Conservation (phyloP, 305 asterid genomes). For the Fraxinus floribunda region DNA sequence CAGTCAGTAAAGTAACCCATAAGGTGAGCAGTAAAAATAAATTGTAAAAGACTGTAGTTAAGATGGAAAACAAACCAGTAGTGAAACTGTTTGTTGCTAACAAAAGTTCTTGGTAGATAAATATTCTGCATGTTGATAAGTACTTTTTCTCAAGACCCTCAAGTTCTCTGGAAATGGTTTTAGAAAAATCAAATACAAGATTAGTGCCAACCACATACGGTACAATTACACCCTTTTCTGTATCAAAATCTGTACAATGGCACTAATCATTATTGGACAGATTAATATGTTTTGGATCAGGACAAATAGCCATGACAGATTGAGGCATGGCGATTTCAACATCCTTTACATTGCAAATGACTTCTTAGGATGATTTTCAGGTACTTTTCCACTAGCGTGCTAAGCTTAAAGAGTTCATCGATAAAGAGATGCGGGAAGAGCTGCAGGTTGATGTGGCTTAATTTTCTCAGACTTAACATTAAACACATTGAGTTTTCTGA, state of each 20-base stretch:
- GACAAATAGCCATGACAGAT: constrained; percentile 60
- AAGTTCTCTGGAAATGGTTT: constrained; percentile 44
- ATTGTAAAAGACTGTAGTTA: too few species aligned
- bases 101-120: constrained; percentile 66
- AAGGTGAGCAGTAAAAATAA: too few species aligned
- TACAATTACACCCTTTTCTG: constrained; percentile 43
- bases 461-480: constrained; percentile 46
- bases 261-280: constrained; percentile 33
- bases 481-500: constrained; percentile 50
- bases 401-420: too few species aligned
- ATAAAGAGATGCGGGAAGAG: neutral
- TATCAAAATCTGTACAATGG: constrained; percentile 30
- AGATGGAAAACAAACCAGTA: too few species aligned
- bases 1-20: too few species aligned
- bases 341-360: constrained; percentile 53
- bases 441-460: constrained; percentile 50
- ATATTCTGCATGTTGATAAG: constrained; percentile 48
- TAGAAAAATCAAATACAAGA: constrained; percentile 28
- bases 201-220: constrained; percentile 27
- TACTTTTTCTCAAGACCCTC: constrained; percentile 56
- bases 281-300: constrained; percentile 58
- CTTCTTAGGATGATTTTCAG: constrained; percentile 46
- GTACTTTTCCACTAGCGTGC: constrained; percentile 21
- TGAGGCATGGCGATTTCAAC: constrained; percentile 50
- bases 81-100: constrained; percentile 40